phyloP scores from a whole-genome alignment of 176 grass and related monocot genomes.

The Stipa capillata region DNA sequence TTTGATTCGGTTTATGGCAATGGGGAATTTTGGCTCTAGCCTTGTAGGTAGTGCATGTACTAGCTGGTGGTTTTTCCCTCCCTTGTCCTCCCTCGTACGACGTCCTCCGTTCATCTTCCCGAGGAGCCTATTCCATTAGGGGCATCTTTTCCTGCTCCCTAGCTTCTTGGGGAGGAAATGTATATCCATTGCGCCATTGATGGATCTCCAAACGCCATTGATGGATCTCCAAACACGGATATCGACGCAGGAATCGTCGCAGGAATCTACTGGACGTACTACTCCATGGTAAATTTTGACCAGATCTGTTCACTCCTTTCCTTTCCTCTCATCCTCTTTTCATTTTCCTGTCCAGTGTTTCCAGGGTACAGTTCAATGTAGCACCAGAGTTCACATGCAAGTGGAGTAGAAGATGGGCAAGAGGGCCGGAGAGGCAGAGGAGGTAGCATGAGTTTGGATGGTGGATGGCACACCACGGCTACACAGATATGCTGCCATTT shows the following conservation, averaged over 20 bases:
- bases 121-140: conserved; percentile 20
- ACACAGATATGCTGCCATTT: conserved; percentile 32
- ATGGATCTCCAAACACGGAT: too few species aligned
- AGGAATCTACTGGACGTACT: conserved; percentile 29
- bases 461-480: not conserved
- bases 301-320: conserved; percentile 15
- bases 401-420: too few species aligned
- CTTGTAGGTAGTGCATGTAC: not conserved
- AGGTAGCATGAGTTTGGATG: not conserved
- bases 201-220: conserved; percentile 22
- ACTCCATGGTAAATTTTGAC: not conserved
- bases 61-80: not conserved
- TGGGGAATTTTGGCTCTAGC: not conserved
- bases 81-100: conserved; percentile 11
- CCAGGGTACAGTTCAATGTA: not conserved
- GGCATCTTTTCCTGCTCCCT: not conserved
- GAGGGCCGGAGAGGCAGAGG: not conserved
- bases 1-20: conserved; percentile 15
- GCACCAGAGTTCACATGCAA: not conserved
- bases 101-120: conserved; percentile 36
- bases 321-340: not conserved
- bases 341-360: conserved; percentile 19
- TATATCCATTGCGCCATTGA: conserved; percentile 24
- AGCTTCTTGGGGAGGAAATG: conserved; percentile 25
- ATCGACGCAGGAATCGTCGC: too few species aligned